Percentiles rank a stretch among this genome's conserved stretches.
phyloP scores from a whole-genome alignment of 2,329 filamentous ascomycete genomes.

The Coniochaeta hoffmannii region DNA sequence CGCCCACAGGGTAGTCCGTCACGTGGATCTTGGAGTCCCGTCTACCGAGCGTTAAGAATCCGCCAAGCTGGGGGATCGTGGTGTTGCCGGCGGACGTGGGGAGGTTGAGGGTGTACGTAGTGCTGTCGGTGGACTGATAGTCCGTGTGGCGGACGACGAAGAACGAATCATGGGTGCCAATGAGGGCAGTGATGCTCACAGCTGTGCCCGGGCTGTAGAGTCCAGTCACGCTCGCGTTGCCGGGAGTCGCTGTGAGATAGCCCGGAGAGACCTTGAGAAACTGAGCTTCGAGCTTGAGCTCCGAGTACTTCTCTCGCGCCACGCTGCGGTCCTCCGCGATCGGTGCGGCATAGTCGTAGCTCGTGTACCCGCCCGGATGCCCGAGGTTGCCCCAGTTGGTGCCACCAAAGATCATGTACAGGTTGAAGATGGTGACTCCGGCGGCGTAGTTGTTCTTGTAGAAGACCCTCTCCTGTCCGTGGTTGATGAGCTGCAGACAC shows the following conservation, averaged over 20 bases:
- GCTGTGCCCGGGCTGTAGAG: constrained; percentile 43
- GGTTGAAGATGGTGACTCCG: constrained; percentile 59
- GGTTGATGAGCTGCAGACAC: constrained; percentile 58
- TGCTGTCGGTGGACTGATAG: constrained; percentile 50
- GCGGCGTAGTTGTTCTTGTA: constrained; percentile 69
- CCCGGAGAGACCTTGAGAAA: constrained; percentile 67
- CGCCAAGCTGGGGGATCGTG: constrained; percentile 51
- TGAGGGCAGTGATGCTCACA: constrained; percentile 55
- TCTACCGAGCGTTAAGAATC: constrained; percentile 48
- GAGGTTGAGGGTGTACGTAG: constrained; percentile 56
- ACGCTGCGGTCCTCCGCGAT: constrained; percentile 56
- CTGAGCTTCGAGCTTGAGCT: constrained; percentile 68
- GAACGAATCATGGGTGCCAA: constrained; percentile 47
- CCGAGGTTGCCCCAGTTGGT: constrained; percentile 81
- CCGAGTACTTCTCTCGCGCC: constrained; percentile 68
- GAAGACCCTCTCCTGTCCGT: constrained; percentile 71
- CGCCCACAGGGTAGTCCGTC: constrained; percentile 57
- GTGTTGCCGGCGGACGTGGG: constrained; percentile 50
- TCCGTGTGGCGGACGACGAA: constrained; percentile 61
- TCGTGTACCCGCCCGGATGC: constrained; percentile 57
- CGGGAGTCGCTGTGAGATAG: constrained; percentile 55
- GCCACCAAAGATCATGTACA: constrained; percentile 75
- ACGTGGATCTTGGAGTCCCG: constrained; percentile 63
- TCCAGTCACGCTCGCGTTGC: constrained; percentile 37
- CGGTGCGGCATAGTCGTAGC: constrained; percentile 43